phyloP scores from a whole-genome alignment of 176 grass and related monocot species.

The Rhynchospora breviuscula region DNA sequence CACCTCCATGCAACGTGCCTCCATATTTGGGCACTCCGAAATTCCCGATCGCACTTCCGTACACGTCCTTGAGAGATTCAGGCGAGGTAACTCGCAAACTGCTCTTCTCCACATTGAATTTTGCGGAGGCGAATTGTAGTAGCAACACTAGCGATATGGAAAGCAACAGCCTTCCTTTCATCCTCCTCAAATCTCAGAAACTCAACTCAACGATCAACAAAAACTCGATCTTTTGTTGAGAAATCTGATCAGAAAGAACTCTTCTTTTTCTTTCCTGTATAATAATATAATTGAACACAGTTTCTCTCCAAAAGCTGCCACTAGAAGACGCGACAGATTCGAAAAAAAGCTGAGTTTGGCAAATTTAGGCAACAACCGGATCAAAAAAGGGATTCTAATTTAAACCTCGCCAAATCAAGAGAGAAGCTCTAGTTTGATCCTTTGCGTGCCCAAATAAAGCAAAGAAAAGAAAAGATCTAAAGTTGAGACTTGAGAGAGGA shows the following conservation, averaged over 20 bases:
- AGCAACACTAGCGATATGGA: slow-evolving; percentile 12
- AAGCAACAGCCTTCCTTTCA: slow-evolving; percentile 47
- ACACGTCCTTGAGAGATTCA: slow-evolving; percentile 49
- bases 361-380: slow-evolving; percentile 16
- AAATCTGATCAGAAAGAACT: not conserved
- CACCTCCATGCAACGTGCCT: slow-evolving; percentile 62
- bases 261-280: not conserved
- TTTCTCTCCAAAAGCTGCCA: not conserved
- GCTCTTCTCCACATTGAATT: slow-evolving; percentile 93
- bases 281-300: not conserved
- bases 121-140: slow-evolving; percentile 32
- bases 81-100: slow-evolving; percentile 71
- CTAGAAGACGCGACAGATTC: not conserved
- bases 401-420: not conserved
- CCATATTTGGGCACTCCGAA: slow-evolving; percentile 84
- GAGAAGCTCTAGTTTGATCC: slow-evolving; percentile 3
- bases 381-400: slow-evolving; percentile 8
- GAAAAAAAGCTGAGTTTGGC: not conserved
- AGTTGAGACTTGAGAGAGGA: not conserved
- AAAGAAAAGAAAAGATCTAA: slow-evolving; percentile 11
- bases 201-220: not conserved
- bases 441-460: slow-evolving; percentile 29
- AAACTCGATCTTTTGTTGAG: not conserved
- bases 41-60: slow-evolving; percentile 86
- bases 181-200: slow-evolving; percentile 16